Conservation (phyloP, 129 eudicot genomes). For the Dittrichia graveolens region DNA sequence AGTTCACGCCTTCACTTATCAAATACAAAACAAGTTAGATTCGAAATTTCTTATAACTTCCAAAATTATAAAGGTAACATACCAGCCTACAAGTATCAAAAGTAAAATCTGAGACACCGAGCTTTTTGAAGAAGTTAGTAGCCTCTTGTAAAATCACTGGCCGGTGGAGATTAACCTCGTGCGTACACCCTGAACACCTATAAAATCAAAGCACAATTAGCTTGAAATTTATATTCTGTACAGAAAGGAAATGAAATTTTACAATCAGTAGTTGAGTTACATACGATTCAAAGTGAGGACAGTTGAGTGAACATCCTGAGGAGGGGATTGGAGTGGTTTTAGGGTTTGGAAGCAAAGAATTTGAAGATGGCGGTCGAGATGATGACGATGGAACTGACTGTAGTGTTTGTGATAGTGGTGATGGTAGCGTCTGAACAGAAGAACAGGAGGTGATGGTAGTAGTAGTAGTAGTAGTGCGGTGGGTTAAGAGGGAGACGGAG, state of each 20-base stretch:
- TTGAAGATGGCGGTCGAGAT: conserved; percentile 32
- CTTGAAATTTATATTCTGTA: neutral
- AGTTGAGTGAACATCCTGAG: conserved; percentile 69
- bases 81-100: conserved; percentile 86
- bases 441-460: conserved; percentile 32
- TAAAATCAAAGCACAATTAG: conserved; percentile 25
- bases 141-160: conserved; percentile 73
- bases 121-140: conserved; percentile 58
- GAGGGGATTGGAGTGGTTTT: conserved; percentile 42
- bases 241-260: neutral
- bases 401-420: conserved; percentile 12
- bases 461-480: conserved; percentile 43
- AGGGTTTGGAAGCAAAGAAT: conserved; percentile 42
- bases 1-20: neutral
- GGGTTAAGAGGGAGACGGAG: conserved; percentile 37
- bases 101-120: conserved; percentile 67
- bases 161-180: conserved; percentile 72
- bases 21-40: conserved; percentile 5
- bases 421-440: conserved; percentile 32
- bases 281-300: conserved; percentile 85
- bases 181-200: conserved; percentile 93
- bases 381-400: conserved; percentile 28
- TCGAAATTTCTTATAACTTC: neutral
- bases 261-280: conserved; percentile 17
- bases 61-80: neutral